Percentiles rank a stretch among this genome's conserved stretches.
phyloP scores from a whole-genome alignment of 306 rosid species.

The Canavalia ensiformis region DNA sequence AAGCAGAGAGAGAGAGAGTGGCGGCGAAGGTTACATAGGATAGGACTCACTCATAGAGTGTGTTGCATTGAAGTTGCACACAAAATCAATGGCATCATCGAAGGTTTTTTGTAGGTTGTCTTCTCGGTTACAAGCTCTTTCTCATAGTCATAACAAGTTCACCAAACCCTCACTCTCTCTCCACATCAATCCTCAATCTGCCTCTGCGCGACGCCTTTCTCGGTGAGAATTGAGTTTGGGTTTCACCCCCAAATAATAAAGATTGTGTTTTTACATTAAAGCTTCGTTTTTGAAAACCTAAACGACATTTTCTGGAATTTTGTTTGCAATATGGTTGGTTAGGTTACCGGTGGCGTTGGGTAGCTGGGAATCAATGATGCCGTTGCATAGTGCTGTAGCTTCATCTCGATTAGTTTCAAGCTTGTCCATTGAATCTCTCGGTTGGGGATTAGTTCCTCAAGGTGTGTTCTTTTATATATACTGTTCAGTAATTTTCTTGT shows the following conservation, averaged over 20 bases:
- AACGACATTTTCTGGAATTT: neutral
- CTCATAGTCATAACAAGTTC: slow-evolving; percentile 45
- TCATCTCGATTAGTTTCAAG: slow-evolving; percentile 83
- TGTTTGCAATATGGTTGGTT: slow-evolving; percentile 29
- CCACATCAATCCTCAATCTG: slow-evolving; percentile 41
- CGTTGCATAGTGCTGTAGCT: slow-evolving; percentile 79
- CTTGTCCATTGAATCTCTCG: slow-evolving; percentile 65
- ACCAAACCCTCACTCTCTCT: slow-evolving; percentile 49
- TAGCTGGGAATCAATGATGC: slow-evolving; percentile 75
- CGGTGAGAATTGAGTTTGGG: slow-evolving; percentile 52
- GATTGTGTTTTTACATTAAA: neutral
- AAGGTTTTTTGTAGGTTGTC: slow-evolving; percentile 67
- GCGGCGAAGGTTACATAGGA: neutral
- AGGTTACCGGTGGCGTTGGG: slow-evolving; percentile 80
- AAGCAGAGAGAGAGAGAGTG: neutral
- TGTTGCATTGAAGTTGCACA: neutral
- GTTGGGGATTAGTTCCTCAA: slow-evolving; percentile 95
- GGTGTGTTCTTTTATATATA: slow-evolving; percentile 49
- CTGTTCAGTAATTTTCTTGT: neutral
- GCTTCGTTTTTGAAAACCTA: slow-evolving; percentile 13
- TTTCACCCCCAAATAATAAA: neutral
- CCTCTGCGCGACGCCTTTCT: slow-evolving; percentile 60
- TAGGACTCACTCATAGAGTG: too few species aligned
- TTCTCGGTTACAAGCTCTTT: slow-evolving; percentile 57
- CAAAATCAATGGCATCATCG: slow-evolving; percentile 67